These are phyloP conservation scores for Anthracocystis panici-leucophaei DNA, from an alignment of 1,284 basidiomycete genomes.

Conservation along the genomic window DNA sequence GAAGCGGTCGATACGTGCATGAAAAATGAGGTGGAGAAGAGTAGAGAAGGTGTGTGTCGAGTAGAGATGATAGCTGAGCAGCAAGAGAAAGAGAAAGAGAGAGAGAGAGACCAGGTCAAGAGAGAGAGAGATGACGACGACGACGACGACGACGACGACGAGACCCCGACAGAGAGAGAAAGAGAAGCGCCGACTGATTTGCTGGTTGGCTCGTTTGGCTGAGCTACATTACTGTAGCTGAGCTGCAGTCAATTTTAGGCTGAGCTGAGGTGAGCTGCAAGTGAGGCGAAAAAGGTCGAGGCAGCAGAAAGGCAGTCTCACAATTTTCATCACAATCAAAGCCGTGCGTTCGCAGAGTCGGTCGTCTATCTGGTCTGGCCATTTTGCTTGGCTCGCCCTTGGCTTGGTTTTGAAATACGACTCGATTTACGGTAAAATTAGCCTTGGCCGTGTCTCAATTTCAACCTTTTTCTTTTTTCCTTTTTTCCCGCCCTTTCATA, in stretches of 20 bases:
- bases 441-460: neutral
- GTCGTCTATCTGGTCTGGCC: too few species aligned
- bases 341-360: too few species aligned
- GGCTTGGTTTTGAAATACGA: too few species aligned
- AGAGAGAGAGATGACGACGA: slow-evolving; percentile 16
- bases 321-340: too few species aligned
- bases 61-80: neutral
- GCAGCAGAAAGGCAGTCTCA: slow-evolving; percentile 1
- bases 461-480: neutral
- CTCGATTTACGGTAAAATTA: neutral
- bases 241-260: neutral
- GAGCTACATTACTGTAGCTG: neutral
- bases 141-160: slow-evolving; percentile 4
- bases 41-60: neutral
- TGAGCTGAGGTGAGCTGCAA: neutral
- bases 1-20: neutral
- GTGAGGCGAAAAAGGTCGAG: neutral
- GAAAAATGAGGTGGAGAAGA: too few species aligned
- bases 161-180: neutral
- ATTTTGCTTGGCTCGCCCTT: too few species aligned
- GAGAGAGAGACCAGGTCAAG: neutral
- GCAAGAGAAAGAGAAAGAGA: neutral
- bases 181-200: neutral
- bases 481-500: neutral
- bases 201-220: neutral